Evolutionary conservation across 208 protist genomes (phyloP).

Genomic region (Wallacemonas sp.): DNA sequence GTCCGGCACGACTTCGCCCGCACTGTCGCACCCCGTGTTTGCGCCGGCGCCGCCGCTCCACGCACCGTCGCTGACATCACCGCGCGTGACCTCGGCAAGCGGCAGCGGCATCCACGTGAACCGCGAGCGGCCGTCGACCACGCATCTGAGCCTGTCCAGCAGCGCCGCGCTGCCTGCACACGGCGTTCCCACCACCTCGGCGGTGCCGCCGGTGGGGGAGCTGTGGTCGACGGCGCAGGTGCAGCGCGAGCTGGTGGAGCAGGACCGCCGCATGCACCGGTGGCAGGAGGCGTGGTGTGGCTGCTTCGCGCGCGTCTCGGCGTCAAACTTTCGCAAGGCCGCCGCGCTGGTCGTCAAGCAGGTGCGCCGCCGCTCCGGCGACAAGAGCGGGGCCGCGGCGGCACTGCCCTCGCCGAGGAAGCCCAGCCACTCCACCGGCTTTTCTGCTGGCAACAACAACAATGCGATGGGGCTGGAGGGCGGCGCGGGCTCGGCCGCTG

Average conservation of each 20-base stretch:
- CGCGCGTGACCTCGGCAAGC: neutral
- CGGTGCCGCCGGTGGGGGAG: slow-evolving; percentile 11
- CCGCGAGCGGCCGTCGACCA: slow-evolving; percentile 2
- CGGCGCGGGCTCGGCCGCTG: neutral
- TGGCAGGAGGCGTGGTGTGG: slow-evolving; percentile 39
- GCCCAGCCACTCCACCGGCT: slow-evolving; percentile 14
- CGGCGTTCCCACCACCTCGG: neutral
- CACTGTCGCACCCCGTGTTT: slow-evolving; percentile 6
- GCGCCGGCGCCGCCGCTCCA: neutral
- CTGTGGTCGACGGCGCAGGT: slow-evolving; percentile 36
- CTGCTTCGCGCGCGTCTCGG: slow-evolving; percentile 22
- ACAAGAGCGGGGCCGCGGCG: slow-evolving; percentile 1
- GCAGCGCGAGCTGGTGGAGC: slow-evolving; percentile 45
- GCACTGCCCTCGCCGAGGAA: slow-evolving; percentile 1
- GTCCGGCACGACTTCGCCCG: neutral
- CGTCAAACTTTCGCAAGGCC: slow-evolving; percentile 1
- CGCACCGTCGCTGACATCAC: neutral
- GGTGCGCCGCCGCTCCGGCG: slow-evolving; percentile 14
- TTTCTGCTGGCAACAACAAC: neutral
- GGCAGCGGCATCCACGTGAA: neutral
- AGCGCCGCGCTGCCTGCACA: neutral
- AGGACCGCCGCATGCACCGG: slow-evolving; percentile 42
- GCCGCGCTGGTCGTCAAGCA: neutral
- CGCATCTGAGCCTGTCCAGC: slow-evolving; percentile 1
- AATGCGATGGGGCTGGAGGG: neutral